Evolutionary conservation across 2,329 filamentous ascomycete species (phyloP).

Genomic region (Tolypocladium guangdongense): DNA sequence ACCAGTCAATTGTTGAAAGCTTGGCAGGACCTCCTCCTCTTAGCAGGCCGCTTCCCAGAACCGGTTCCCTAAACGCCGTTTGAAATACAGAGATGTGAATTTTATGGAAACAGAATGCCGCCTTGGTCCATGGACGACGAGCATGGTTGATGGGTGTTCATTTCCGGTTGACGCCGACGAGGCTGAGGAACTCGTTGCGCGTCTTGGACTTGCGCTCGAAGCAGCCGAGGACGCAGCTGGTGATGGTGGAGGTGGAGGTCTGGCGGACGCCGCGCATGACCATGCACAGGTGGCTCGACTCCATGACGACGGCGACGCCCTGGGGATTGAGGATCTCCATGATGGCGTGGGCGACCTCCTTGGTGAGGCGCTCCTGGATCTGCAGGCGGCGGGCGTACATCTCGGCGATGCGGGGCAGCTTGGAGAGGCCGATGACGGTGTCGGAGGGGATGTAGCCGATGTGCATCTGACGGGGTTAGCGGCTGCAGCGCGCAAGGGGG

Average conservation of each 20-base stretch:
- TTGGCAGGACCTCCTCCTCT: not conserved
- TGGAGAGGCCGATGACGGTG: slow-evolving; percentile 88
- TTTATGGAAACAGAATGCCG: not conserved
- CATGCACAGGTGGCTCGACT: slow-evolving; percentile 95
- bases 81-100: not conserved
- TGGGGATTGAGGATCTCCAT: slow-evolving; percentile 88
- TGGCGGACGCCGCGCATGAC: slow-evolving; percentile 98
- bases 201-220: slow-evolving; percentile 91
- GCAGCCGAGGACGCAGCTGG: slow-evolving; percentile 93
- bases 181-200: slow-evolving; percentile 85
- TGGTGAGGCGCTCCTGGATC: slow-evolving; percentile 92
- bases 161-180: slow-evolving; percentile 49
- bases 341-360: slow-evolving; percentile 88
- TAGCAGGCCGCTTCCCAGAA: not conserved
- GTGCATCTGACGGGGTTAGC: too few species aligned
- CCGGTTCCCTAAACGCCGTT: not conserved
- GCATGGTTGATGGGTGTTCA: not conserved
- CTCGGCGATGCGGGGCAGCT: slow-evolving; percentile 88
- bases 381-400: slow-evolving; percentile 92
- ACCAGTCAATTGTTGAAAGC: slow-evolving; percentile 16
- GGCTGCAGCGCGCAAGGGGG: too few species aligned
- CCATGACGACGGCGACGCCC: slow-evolving; percentile 95
- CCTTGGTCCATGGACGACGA: not conserved
- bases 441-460: slow-evolving; percentile 94
- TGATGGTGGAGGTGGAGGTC: slow-evolving; percentile 76